Evolutionary conservation across 1,284 basidiomycete species (phyloP).

Genomic region (Malassezia brasiliensis): DNA sequence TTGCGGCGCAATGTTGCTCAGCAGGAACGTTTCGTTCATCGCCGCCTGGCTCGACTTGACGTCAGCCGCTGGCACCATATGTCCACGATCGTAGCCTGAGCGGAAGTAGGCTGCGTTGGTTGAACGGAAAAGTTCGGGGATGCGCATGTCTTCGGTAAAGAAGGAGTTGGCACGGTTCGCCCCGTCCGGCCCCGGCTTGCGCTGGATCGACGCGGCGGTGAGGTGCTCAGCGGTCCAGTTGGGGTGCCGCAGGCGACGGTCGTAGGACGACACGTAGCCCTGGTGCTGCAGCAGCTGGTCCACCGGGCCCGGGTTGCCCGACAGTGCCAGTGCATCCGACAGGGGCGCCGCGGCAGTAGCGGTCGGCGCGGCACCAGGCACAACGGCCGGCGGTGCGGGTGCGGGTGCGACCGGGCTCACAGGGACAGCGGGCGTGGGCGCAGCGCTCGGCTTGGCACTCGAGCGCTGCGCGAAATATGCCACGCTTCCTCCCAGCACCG

Average conservation of each 20-base stretch:
- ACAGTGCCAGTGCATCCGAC: slow-evolving; percentile 12
- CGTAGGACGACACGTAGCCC: slow-evolving; percentile 81
- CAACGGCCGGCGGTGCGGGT: background rate
- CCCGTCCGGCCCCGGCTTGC: slow-evolving; percentile 41
- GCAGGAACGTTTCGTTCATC: slow-evolving; percentile 91
- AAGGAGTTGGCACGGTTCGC: slow-evolving; percentile 56
- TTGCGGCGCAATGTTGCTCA: slow-evolving; percentile 96
- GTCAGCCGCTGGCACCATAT: slow-evolving; percentile 95
- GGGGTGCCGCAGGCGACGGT: slow-evolving; percentile 78
- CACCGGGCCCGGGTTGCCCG: slow-evolving; percentile 60
- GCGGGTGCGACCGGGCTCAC: slow-evolving; percentile 59
- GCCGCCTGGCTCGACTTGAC: slow-evolving; percentile 81
- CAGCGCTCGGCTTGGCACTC: background rate
- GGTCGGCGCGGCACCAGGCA: background rate
- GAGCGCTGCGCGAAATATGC: slow-evolving; percentile 10
- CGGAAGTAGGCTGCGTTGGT: slow-evolving; percentile 68
- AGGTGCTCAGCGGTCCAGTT: slow-evolving; percentile 92
- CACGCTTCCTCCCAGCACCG: slow-evolving; percentile 60
- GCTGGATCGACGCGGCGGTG: slow-evolving; percentile 57
- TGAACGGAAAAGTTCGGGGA: slow-evolving; percentile 73
- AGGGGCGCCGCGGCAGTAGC: slow-evolving; percentile 27
- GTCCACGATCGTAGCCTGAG: slow-evolving; percentile 80
- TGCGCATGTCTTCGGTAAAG: slow-evolving; percentile 72
- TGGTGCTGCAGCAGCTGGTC: slow-evolving; percentile 67
- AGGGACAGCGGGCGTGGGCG: slow-evolving; percentile 50